A percentile compares a stretch with the other conserved stretches of the same genome.
phyloP scores from a whole-genome alignment of 805 yeast species.

The Zygotorulaspora chibaensis region DNA sequence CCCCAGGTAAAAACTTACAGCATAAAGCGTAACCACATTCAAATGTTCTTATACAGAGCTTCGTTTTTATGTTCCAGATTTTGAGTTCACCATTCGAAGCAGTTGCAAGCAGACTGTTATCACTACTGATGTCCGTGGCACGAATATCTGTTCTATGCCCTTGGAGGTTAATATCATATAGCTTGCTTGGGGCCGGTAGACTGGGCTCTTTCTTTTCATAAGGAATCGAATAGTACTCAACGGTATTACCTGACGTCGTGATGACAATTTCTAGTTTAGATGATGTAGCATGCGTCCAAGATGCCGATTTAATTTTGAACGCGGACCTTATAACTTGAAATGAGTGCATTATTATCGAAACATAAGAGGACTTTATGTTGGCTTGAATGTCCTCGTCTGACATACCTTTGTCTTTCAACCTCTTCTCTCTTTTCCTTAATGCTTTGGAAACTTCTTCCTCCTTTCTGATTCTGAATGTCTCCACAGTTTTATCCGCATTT shows the following conservation, averaged over 20 bases:
- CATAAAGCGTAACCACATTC: slow-evolving; percentile 84
- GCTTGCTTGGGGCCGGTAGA: slow-evolving; percentile 41
- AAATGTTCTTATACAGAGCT: slow-evolving; percentile 77
- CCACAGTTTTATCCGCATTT: slow-evolving; percentile 76
- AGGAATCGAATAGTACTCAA: slow-evolving; percentile 65
- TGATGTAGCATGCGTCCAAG: slow-evolving; percentile 53
- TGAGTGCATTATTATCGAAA: slow-evolving; percentile 61
- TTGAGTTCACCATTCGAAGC: slow-evolving; percentile 89
- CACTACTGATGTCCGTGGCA: slow-evolving; percentile 75
- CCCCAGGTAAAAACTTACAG: slow-evolving; percentile 85
- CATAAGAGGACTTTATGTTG: slow-evolving; percentile 44
- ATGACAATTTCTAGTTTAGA: slow-evolving; percentile 56
- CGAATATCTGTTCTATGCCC: slow-evolving; percentile 93
- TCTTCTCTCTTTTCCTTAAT: slow-evolving; percentile 66
- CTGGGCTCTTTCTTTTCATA: slow-evolving; percentile 50
- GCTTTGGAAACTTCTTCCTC: slow-evolving; percentile 77
- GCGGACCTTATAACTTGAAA: slow-evolving; percentile 61
- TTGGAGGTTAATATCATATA: slow-evolving; percentile 59
- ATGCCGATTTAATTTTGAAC: slow-evolving; percentile 58
- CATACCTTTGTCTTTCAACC: slow-evolving; percentile 69
- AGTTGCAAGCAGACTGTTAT: slow-evolving; percentile 74
- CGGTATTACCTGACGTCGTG: slow-evolving; percentile 66
- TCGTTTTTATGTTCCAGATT: slow-evolving; percentile 77
- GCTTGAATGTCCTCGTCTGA: slow-evolving; percentile 53
- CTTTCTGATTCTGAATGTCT: slow-evolving; percentile 71